Base-by-base conservation (phyloP, 2,329 filamentous ascomycete genomes). In the Parastagonospora nodorum region DNA sequence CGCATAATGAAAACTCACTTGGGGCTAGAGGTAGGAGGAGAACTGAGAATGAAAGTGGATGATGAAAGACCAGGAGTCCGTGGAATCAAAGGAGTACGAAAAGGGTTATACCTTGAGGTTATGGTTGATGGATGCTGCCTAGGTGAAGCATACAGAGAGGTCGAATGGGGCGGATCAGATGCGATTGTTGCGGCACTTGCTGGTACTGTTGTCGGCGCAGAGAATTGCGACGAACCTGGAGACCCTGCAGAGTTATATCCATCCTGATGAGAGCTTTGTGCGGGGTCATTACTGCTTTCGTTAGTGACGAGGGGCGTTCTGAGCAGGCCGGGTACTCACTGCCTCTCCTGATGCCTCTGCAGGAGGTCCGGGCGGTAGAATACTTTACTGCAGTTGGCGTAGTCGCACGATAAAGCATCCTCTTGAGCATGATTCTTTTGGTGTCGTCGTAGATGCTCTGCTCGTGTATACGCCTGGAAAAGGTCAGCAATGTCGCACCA, bases 381-480 rank as follows among this genome's bases (percentile, higher is more conserved):
- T 1, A 69, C 68, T 48, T 76, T 76, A 12, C 68, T 72, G 60
- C 77, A 80, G 24, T 68, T 67, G 14, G 71, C 60, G 28, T 71
- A 68, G 28, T 76, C 69, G 60, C 77, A 80, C 5, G 68, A 59
- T 32, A 76, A 69, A 6, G 70, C 66, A 46, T 72, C 73, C 44
- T 74, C 73, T 31, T 74, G 72, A 30, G 72, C 72, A 55, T 80
- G 77, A 48, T 79, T 79, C 47, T 76, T 75, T 54, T 78, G 74
- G 55, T 79, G 77, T 50, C 77, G 74, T 57, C 77, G 74, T 31
- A 80, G 56, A 50, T 80, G 77, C 56, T 80, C 77, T 16, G 76
- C 76, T 32, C 77, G 71, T 10, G 77, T 79, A 58, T 79, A 80
- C 10, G 73, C 75, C 77, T 79, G 24, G 12, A n/a, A 9, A 30